A percentile compares a stretch with the other conserved stretches of the same genome.
Conservation (phyloP, 192 early-diverging fungal species). For the Podila minutissima region DNA sequence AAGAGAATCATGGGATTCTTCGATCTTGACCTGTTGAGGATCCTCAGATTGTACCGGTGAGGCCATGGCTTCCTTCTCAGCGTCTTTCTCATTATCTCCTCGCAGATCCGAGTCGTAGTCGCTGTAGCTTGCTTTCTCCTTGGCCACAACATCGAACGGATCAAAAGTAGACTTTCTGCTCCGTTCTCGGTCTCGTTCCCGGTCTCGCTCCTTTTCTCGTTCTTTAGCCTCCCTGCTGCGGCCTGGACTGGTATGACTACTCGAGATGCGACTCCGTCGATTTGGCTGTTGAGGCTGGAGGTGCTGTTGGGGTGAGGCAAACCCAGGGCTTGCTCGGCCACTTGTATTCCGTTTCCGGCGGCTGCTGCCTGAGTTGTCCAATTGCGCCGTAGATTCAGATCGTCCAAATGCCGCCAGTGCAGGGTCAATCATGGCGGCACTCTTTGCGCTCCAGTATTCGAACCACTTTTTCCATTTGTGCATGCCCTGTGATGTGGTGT, state of each 20-base stretch:
- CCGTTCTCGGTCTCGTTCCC: slow-evolving; percentile 32
- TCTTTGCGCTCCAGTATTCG: slow-evolving; percentile 45
- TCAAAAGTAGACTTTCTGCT: slow-evolving; percentile 21
- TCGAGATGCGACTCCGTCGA: background rate
- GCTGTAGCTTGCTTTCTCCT: background rate
- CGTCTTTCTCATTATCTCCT: background rate
- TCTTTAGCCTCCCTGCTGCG: slow-evolving; percentile 28
- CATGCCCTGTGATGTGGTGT: slow-evolving; percentile 48
- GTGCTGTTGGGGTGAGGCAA: slow-evolving; percentile 6
- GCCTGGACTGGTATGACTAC: slow-evolving; percentile 13
- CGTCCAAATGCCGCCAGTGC: slow-evolving; percentile 44
- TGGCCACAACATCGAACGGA: slow-evolving; percentile 2
- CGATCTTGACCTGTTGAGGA: background rate
- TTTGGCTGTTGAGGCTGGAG: background rate
- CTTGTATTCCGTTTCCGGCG: slow-evolving; percentile 26
- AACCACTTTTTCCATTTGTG: slow-evolving; percentile 51
- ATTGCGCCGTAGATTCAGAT: slow-evolving; percentile 9
- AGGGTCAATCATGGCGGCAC: slow-evolving; percentile 43
- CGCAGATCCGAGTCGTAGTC: slow-evolving; percentile 17
- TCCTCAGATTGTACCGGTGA: too few relatives aligned
- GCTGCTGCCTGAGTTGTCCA: slow-evolving; percentile 10
- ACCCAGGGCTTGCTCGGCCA: slow-evolving; percentile 20
- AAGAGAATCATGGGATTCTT: slow-evolving; percentile 1
- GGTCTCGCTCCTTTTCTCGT: slow-evolving; percentile 34
- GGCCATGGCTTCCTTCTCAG: background rate